A percentile compares a stretch with the other conserved stretches of the same genome.
phyloP scores from a whole-genome alignment of 805 yeast species.

The Saccharomyces jurei region DNA sequence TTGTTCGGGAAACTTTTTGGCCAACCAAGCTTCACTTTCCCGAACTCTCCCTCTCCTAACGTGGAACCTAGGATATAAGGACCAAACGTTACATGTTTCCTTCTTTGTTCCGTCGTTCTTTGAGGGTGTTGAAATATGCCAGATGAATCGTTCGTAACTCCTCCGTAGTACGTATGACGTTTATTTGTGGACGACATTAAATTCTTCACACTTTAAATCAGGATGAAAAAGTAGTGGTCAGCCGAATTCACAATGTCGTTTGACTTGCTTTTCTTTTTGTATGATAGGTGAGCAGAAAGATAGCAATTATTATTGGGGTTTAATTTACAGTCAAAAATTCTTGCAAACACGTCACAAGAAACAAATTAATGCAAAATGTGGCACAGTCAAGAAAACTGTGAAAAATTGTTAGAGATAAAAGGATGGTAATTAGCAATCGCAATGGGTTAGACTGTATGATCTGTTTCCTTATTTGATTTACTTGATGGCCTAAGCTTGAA shows the following conservation, averaged over 20 bases:
- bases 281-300: neutral
- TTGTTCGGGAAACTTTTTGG: slow-evolving; percentile 44
- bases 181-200: slow-evolving; percentile 16
- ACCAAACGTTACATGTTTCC: slow-evolving; percentile 77
- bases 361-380: neutral
- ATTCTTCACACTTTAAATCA: slow-evolving; percentile 7
- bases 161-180: slow-evolving; percentile 30
- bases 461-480: neutral
- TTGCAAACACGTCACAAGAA: neutral
- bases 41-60: slow-evolving; percentile 96
- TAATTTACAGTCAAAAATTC: neutral
- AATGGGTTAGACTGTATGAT: neutral
- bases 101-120: slow-evolving; percentile 16
- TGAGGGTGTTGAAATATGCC: neutral
- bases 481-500: neutral
- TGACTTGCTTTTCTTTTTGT: neutral
- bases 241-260: neutral
- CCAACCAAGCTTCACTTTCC: slow-evolving; percentile 98
- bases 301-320: neutral
- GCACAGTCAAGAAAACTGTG: neutral
- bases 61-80: slow-evolving; percentile 86
- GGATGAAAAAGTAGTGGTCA: slow-evolving; percentile 10
- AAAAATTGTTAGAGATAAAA: neutral
- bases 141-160: slow-evolving; percentile 6
- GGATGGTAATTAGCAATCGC: neutral